Evolutionary conservation across 257 asterid genomes (phyloP), one percentile per base, ranked within the genome.

Genomic region (Solanum arcanum): DNA sequence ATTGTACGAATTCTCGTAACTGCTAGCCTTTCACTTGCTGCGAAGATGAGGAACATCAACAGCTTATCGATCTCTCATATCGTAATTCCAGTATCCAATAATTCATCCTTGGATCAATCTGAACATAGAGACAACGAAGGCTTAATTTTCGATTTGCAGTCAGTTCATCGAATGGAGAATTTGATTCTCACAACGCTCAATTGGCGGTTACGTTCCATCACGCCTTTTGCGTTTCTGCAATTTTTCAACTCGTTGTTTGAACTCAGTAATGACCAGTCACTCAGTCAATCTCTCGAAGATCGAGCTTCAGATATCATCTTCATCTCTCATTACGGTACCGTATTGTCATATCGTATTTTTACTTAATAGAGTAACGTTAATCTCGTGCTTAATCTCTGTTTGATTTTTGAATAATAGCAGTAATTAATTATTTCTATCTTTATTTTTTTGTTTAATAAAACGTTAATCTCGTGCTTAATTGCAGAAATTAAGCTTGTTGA

Each of bases 191-290:
- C 91, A 86, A 83, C 91, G 25, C 94, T 93, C 52, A 89, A 88
- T 66, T 93, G 94, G 96, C 92, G 96, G 47, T 89, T 92, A 93
- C 91, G 96, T 14, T 93, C 93, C 5, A 86, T 93, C 83, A 93
- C 96, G 33, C 94, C 96, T 44, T 93, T 93, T 87, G 91, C 94
- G 7, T 88, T 93, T 59, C 94, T 93, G 84, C 88, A 84, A 10
- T 75, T 78, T 85, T 91, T 92, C 73, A 15, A 89, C 83, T 90
- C 94, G 59, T 66, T 92, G 23, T 83, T 90, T 70, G 25, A 90
- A 3, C 72, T 86, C 74, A 70, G 89, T 21, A 93, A 90, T 88
- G 59, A 66, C 18, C 33, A n/a, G 33, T 83, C 89, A 29, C 64
- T 88, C 66, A 33, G 86, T 88, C 87, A 56, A n/a, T 86, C 91